Evolutionary conservation across 768 basidiomycete species (phyloP), one percentile per base, ranked within the genome.

Genomic region (Phlebiopsis gigantea): DNA sequence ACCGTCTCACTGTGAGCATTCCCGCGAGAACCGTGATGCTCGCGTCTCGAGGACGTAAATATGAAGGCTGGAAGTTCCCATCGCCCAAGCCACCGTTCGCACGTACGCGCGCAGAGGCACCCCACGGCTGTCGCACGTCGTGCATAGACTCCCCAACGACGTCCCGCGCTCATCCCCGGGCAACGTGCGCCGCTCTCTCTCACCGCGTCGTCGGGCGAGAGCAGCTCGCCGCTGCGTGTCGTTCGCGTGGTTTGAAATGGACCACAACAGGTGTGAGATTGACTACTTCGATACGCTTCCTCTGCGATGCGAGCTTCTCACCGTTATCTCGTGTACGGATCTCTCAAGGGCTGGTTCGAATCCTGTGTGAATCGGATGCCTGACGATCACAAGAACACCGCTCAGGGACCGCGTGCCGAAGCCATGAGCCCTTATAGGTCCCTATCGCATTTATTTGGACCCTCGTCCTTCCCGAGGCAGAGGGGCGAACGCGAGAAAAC

Each of bases 241-340:
- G 24, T 25, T 57, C 49, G 50, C 25, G 25, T 34, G 39, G 19
- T 15, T 22, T 28, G 15, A 21, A 28, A 26, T 26, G 53, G 41
- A 41, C 21, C 22, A 22, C 17, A n/a, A 29, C 15, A 19, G 4
- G 51, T 17, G 39, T 47, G 46, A 56, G 55, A 56, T 56, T 56
- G 55, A 34, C 55, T 56, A 47, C 45, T 29, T 41, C 55, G 55
- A 56, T 56, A 56, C 17, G 45, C 55, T 56, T 56, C 55, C 25
- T 8, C 21, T 17, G 10, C 26, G 47, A 21, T 22, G 14, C 31
- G 51, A 52, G 43, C 55, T 47, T 48, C 55, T 56, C 55, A 56
- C 25, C 46, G 53, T 19, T 56, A 56, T 56, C 55, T 56, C 45
- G 22, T 43, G 42, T 29, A 17, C 44, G 42, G 55, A 56, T 56